These are phyloP conservation scores for Neurospora sp. DNA, from an alignment of 495 filamentous ascomycete genomes.

Conservation along the genomic window DNA sequence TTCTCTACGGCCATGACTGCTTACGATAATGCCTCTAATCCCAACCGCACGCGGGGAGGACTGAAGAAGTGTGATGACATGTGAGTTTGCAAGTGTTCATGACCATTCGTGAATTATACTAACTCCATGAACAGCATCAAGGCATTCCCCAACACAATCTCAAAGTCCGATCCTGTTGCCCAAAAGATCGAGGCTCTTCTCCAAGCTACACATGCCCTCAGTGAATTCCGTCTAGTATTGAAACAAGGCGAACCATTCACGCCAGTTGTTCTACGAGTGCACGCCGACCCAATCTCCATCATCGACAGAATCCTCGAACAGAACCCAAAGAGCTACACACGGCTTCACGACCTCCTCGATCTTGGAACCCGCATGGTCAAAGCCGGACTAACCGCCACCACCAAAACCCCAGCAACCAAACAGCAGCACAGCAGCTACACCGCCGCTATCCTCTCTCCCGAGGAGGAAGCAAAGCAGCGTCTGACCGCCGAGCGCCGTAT, in stretches of 20 bases:
- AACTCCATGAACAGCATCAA: slow-evolving; percentile 41
- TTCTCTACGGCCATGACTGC: slow-evolving; percentile 57
- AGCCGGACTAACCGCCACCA: slow-evolving; percentile 46
- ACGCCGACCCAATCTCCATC: slow-evolving; percentile 74
- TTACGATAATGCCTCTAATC: slow-evolving; percentile 87
- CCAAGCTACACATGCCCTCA: slow-evolving; percentile 76
- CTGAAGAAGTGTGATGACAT: slow-evolving; percentile 78
- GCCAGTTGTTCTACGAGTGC: slow-evolving; percentile 80
- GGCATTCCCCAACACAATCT: slow-evolving; percentile 57
- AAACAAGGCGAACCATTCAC: slow-evolving; percentile 89
- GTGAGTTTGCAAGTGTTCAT: slow-evolving; percentile 35
- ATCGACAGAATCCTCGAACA: slow-evolving; percentile 80
- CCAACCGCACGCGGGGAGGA: slow-evolving; percentile 71
- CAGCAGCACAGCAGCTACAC: not conserved
- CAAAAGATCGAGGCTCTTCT: slow-evolving; percentile 58
- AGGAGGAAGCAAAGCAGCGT: slow-evolving; percentile 23
- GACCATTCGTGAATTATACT: slow-evolving; percentile 2
- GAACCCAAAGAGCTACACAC: slow-evolving; percentile 75
- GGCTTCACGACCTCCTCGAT: slow-evolving; percentile 71
- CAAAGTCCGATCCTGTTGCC: slow-evolving; percentile 39
- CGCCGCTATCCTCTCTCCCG: slow-evolving; percentile 4
- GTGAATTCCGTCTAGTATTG: slow-evolving; percentile 78
- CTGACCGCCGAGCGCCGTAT: slow-evolving; percentile 53
- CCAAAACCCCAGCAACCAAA: slow-evolving; percentile 8
- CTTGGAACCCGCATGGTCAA: slow-evolving; percentile 68